Conservation (phyloP, 768 basidiomycete species). For the Amylocystis lapponica region DNA sequence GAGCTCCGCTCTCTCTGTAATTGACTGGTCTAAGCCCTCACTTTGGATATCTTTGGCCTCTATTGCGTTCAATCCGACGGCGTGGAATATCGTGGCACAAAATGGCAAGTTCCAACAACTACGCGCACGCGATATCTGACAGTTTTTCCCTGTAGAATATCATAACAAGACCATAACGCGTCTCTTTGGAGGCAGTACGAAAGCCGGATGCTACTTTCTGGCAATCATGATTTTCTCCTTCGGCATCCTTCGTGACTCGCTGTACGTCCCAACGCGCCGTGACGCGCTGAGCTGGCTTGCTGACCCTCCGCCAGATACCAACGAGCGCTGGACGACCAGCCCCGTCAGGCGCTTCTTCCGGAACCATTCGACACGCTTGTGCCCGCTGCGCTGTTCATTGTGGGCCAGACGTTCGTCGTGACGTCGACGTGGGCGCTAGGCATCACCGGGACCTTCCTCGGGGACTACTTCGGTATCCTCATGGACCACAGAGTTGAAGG, state of each 20-base stretch:
- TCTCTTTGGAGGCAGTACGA: conserved; percentile 68
- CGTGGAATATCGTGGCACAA: conserved; percentile 93
- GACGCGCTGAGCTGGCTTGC: neutral
- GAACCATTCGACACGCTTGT: conserved; percentile 56
- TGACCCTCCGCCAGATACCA: conserved; percentile 51
- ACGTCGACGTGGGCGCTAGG: conserved; percentile 89
- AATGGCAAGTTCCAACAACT: conserved; percentile 55
- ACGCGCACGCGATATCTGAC: neutral
- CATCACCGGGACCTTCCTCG: conserved; percentile 89
- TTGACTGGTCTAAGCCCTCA: conserved; percentile 64
- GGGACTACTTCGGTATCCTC: conserved; percentile 78
- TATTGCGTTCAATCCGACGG: conserved; percentile 87
- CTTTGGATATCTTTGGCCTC: conserved; percentile 59
- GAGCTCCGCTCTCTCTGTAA: neutral
- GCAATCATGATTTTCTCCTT: conserved; percentile 79
- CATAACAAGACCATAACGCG: conserved; percentile 85
- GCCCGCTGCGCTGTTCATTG: conserved; percentile 52
- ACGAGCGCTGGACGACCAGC: conserved; percentile 71
- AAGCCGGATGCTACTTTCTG: conserved; percentile 81
- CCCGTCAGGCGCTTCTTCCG: conserved; percentile 57
- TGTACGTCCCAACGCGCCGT: conserved; percentile 50
- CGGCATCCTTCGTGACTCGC: conserved; percentile 78
- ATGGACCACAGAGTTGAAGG: conserved; percentile 90
- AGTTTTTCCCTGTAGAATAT: conserved; percentile 46
- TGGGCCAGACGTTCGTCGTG: conserved; percentile 83